phyloP scores from a whole-genome alignment of 2,329 filamentous ascomycete species.

The Diaporthe ilicicola region DNA sequence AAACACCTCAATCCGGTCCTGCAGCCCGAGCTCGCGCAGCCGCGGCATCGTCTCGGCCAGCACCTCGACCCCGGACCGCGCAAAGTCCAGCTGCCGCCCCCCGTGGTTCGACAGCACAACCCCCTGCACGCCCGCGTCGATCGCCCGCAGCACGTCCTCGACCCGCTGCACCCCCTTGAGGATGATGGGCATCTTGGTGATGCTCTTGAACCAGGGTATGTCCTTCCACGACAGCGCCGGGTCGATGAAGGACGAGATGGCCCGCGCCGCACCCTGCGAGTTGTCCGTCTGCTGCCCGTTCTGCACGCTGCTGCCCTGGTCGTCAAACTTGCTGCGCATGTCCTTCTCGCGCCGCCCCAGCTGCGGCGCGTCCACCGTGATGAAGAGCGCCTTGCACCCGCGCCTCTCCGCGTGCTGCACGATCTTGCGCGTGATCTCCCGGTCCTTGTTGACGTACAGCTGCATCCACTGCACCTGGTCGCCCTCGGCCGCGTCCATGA shows the following conservation, averaged over 20 bases:
- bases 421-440: conserved; percentile 87
- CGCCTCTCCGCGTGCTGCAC: conserved; percentile 90
- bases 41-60: conserved; percentile 94
- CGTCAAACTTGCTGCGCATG: conserved; percentile 92
- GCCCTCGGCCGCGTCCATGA: conserved; percentile 81
- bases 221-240: conserved; percentile 93
- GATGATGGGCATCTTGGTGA: conserved; percentile 94
- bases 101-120: conserved; percentile 97
- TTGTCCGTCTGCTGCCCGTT: conserved; percentile 79
- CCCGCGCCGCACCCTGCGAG: conserved; percentile 90
- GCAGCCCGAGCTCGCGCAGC: conserved; percentile 75
- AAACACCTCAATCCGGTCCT: conserved; percentile 84
- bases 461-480: conserved; percentile 96
- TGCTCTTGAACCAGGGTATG: conserved; percentile 88
- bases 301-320: conserved; percentile 86
- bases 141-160: conserved; percentile 91
- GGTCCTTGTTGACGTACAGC: conserved; percentile 96
- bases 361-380: conserved; percentile 97
- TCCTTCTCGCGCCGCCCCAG: conserved; percentile 96
- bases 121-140: conserved; percentile 82
- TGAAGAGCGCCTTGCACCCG: conserved; percentile 95
- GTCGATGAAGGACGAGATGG: conserved; percentile 97
- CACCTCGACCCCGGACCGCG: conserved; percentile 87
- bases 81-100: conserved; percentile 91
- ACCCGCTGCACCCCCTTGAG: conserved; percentile 97